These are phyloP conservation scores for Arctostaphylos glauca DNA, from an alignment of 148 eudicot species.

Conservation along the genomic window DNA sequence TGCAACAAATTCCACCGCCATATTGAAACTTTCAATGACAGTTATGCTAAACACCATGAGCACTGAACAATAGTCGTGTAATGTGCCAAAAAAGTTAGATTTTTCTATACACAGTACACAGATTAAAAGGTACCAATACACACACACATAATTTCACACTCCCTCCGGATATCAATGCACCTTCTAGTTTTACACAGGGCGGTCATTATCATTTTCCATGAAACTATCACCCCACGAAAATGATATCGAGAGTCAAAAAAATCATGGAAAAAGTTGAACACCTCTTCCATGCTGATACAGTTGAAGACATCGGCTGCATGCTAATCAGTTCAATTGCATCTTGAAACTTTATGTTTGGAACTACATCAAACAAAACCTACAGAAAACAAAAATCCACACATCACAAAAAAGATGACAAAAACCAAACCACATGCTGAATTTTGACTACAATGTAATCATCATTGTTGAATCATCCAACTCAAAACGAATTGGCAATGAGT, in stretches of 20 bases:
- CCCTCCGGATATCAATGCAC: background rate
- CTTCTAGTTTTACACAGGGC: background rate
- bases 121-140: background rate
- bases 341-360: conserved; percentile 78
- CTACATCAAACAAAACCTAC: conserved; percentile 94
- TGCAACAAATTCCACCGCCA: background rate
- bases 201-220: background rate
- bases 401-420: conserved; percentile 2
- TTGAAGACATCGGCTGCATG: conserved; percentile 95
- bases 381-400: conserved; percentile 16
- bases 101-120: background rate
- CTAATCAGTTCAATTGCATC: conserved; percentile 85
- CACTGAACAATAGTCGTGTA: background rate
- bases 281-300: conserved; percentile 87
- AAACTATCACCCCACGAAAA: background rate
- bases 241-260: background rate
- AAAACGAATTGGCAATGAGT: too few species aligned
- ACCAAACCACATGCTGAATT: background rate
- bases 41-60: background rate
- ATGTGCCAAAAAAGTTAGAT: background rate
- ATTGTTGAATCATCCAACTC: too few species aligned
- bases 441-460: background rate
- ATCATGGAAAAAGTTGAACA: conserved; percentile 21
- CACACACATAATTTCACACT: too few species aligned
- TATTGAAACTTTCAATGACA: too few species aligned